These are phyloP conservation scores for Barbatosphaeria neglecta DNA, from an alignment of 495 filamentous ascomycete genomes.

Conservation along the genomic window DNA sequence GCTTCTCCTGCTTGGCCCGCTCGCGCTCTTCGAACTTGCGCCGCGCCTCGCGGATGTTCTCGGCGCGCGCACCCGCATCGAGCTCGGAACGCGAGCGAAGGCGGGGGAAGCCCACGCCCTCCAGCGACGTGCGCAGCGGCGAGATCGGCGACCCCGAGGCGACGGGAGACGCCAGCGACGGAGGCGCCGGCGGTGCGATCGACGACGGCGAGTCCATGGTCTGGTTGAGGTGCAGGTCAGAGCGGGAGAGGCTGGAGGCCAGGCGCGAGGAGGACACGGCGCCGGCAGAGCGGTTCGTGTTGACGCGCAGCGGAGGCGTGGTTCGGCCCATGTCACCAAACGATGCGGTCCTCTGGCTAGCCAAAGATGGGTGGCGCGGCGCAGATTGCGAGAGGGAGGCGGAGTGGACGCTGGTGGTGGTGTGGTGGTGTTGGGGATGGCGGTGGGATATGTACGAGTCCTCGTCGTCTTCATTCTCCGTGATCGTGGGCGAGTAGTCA, in stretches of 20 bases:
- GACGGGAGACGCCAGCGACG: constrained; percentile 9
- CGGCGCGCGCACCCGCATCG: constrained; percentile 30
- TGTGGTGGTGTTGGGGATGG: constrained; percentile 3
- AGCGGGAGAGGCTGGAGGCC: constrained; percentile 24
- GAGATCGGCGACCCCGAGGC: constrained; percentile 25
- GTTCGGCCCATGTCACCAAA: constrained; percentile 21
- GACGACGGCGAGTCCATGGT: constrained; percentile 8
- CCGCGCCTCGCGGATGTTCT: constrained; percentile 38
- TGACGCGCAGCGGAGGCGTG: constrained; percentile 29
- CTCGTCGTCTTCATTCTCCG: constrained; percentile 37
- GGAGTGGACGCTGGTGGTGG: constrained; percentile 1
- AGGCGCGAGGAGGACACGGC: constrained; percentile 24
- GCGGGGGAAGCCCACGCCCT: constrained; percentile 34
- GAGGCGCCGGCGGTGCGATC: constrained; percentile 9
- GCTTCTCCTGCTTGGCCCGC: constrained; percentile 42
- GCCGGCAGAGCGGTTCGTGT: constrained; percentile 18
- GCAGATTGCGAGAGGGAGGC: constrained; percentile 11
- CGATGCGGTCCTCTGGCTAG: constrained; percentile 31
- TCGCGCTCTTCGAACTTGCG: constrained; percentile 43
- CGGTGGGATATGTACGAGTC: constrained; percentile 6
- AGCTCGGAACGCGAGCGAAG: constrained; percentile 40
- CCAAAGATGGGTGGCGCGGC: constrained; percentile 22
- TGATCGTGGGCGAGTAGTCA: constrained; percentile 34
- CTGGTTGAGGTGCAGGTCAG: constrained; percentile 23
- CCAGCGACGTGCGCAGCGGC: constrained; percentile 40